Base-by-base conservation (phyloP, 805 yeast species). In the Sugiyamaella chiloensis region DNA sequence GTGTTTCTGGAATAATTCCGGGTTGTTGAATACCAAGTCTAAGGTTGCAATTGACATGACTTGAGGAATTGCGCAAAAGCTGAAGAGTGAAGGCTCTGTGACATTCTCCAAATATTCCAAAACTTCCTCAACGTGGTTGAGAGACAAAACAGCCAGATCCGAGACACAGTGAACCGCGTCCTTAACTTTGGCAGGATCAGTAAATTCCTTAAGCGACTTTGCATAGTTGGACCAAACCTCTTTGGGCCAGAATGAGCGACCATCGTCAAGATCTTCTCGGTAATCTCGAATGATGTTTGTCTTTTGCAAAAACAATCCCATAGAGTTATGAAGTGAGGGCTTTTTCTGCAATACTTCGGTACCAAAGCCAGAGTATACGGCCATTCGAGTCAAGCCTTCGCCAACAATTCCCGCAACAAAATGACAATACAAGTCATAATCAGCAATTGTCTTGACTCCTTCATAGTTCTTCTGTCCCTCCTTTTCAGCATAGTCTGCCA, bases 371-470 rank as follows among this genome's bases (percentile, higher is more conserved):
- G 96, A 95, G 36, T 80, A 73, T 16, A 86, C 83, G 59, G 88
- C 79, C 66, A 93, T 72, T 53, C 85, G 78, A 8, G 98, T 89
- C 57, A 89, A 73, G 2, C 99, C 99, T 62, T 89, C 96, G 48
- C 99, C 99, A 34, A 93, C 98, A 45, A 93, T 74, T 1, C 99
- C 99, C 1, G 99, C 99, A 50, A 93, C 99, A 61, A 90, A 87
- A 68, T 90, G 90, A 68, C 99, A 93, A 72, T 93, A 93, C 52
- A 84, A 73, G 63, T 93, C 90, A 64, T 85, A 93, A 62, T 89
- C 98, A 52, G 76, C 72, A 39, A 86, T 64, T 1, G 96, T 87
- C 42, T 71, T 71, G 40, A 93, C 82, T 1, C 98, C 98, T 52
- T 80, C 79, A 55, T 77, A 63, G 64, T 87, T 88, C 70, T 87